Evolutionary conservation across 495 filamentous ascomycete species (phyloP).

Genomic region (Geopyxis carbonaria): DNA sequence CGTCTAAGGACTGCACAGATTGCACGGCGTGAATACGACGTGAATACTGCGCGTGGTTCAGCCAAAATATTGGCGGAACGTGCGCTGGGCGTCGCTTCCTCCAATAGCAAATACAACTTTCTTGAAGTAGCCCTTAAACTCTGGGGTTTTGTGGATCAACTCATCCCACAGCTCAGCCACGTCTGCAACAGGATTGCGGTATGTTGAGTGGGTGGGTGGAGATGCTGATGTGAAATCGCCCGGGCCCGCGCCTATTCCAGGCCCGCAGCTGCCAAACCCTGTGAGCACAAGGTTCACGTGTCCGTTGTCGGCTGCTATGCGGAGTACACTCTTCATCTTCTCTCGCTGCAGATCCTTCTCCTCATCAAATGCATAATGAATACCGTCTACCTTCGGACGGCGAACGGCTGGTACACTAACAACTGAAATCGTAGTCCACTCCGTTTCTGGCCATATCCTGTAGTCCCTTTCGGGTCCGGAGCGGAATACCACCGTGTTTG

Average conservation of each 20-base stretch:
- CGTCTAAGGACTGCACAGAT: no score
- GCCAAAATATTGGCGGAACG: slow-evolving; percentile 4
- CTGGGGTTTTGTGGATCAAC: slow-evolving; percentile 44
- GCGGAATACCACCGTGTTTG: slow-evolving; percentile 41
- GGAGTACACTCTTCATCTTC: slow-evolving; percentile 50
- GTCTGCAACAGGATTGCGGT: slow-evolving; percentile 50
- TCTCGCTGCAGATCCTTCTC: slow-evolving; percentile 53
- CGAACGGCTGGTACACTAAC: slow-evolving; percentile 52
- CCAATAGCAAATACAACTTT: slow-evolving; percentile 56
- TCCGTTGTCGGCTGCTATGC: slow-evolving; percentile 44
- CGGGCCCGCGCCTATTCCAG: slow-evolving; percentile 26
- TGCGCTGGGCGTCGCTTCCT: slow-evolving; percentile 14
- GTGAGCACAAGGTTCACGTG: slow-evolving; percentile 47
- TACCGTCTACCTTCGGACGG: slow-evolving; percentile 53
- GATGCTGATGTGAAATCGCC: slow-evolving; percentile 2
- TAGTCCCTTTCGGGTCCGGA: slow-evolving; percentile 36
- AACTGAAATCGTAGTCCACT: slow-evolving; percentile 41
- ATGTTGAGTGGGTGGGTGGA: no score
- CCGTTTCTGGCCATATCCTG: slow-evolving; percentile 27
- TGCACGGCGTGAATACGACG: no score
- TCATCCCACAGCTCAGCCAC: slow-evolving; percentile 53
- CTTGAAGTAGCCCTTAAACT: slow-evolving; percentile 49
- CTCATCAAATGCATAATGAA: slow-evolving; percentile 47
- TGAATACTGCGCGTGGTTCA: no score
- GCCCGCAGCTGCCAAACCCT: slow-evolving; percentile 48